phyloP scores from a whole-genome alignment of 2,329 filamentous ascomycete species.

The Fusarium sp. region DNA sequence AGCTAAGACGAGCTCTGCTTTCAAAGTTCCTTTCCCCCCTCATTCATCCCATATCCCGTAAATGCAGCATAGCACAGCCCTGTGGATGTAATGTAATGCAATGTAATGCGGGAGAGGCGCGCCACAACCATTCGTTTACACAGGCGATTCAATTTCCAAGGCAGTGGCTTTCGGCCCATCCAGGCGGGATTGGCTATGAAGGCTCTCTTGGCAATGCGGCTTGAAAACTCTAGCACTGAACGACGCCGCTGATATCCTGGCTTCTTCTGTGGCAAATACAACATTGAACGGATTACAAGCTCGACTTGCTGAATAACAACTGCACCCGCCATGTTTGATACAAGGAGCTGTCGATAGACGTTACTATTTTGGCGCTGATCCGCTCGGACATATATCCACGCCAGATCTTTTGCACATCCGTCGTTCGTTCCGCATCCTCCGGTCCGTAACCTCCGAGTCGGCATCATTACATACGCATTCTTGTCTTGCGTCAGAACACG shows the following conservation, averaged over 20 bases:
- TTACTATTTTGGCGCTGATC: conserved; percentile 30
- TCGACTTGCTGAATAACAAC: conserved; percentile 8
- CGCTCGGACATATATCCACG: conserved; percentile 11
- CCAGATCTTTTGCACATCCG: conserved; percentile 13
- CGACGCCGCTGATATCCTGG: conserved; percentile 7
- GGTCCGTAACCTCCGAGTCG: conserved; percentile 16
- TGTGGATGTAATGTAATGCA: not conserved
- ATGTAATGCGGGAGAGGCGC: conserved; percentile 29
- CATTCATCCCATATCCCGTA: not conserved
- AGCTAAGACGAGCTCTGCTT: too few species aligned
- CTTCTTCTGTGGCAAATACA: conserved; percentile 38
- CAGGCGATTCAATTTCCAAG: conserved; percentile 13
- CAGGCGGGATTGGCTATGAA: conserved; percentile 31
- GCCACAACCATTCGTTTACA: conserved; percentile 15
- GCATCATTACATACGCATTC: conserved; percentile 34
- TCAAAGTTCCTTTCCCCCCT: too few species aligned
- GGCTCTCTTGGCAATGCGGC: conserved; percentile 33
- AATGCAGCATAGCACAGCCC: conserved; percentile 3
- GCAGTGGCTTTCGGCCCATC: conserved; percentile 20
- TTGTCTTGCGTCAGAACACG: conserved; percentile 30
- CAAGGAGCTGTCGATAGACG: not conserved
- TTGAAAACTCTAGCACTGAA: conserved; percentile 29
- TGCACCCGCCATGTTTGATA: not conserved
- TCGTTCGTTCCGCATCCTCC: conserved; percentile 3
- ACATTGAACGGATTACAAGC: conserved; percentile 19